Percentiles rank a stretch among this genome's conserved stretches.
Evolutionary conservation across 495 filamentous ascomycete genomes (phyloP).

Genomic region (Penicillium maclennaniae): DNA sequence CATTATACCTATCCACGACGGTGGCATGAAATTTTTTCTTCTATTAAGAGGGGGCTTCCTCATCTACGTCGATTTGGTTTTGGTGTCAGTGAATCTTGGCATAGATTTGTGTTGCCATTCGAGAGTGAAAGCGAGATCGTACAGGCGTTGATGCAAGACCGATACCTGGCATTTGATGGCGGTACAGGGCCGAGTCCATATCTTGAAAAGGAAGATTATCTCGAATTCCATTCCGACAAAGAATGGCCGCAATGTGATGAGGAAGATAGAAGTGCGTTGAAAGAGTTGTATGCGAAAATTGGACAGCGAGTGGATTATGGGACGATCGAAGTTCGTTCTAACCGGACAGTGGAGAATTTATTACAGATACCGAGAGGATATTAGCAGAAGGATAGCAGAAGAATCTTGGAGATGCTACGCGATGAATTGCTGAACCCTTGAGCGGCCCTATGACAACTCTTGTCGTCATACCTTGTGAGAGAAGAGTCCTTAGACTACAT

Average conservation of each 20-base stretch:
- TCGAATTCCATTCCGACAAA: background rate
- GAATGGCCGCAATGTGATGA: conserved; percentile 7
- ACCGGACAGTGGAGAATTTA: background rate
- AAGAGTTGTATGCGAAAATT: conserved; percentile 7
- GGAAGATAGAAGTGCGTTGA: conserved; percentile 6
- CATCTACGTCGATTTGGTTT: conserved; percentile 7
- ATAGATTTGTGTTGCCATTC: background rate
- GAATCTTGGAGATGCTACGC: too few species aligned
- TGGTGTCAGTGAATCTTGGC: conserved; percentile 1
- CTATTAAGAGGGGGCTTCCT: conserved; percentile 5
- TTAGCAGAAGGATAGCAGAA: too few species aligned
- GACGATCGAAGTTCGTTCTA: background rate
- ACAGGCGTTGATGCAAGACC: conserved; percentile 1
- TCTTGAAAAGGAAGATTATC: conserved; percentile 1
- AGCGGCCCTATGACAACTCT: too few species aligned
- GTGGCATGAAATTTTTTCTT: conserved; percentile 9
- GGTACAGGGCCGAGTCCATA: conserved; percentile 2
- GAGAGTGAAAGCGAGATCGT: conserved; percentile 7
- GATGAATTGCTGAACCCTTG: too few species aligned
- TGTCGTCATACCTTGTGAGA: too few species aligned
- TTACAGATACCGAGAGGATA: background rate
- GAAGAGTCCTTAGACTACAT: too few species aligned
- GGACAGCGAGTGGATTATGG: background rate
- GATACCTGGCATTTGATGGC: conserved; percentile 3
- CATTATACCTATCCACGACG: background rate